Evolutionary conservation across 2,329 filamentous ascomycete species (phyloP).

Genomic region (Hawksworthiomyces lignivorus): DNA sequence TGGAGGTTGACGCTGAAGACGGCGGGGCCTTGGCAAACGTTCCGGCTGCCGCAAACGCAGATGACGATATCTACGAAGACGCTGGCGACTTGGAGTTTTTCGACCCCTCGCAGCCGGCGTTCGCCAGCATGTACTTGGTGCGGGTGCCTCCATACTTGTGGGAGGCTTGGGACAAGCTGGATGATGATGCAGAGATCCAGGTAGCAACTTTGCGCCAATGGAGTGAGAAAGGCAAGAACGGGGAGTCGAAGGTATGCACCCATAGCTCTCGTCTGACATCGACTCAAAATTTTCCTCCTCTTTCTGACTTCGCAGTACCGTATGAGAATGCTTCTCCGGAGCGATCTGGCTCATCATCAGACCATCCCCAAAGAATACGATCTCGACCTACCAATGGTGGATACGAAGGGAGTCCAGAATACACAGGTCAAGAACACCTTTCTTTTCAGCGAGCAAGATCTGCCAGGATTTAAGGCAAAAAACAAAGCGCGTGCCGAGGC

Average conservation of each 20-base stretch:
- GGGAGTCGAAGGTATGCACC: slow-evolving; percentile 31
- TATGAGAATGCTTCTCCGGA: slow-evolving; percentile 60
- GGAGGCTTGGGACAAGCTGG: slow-evolving; percentile 67
- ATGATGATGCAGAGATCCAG: slow-evolving; percentile 74
- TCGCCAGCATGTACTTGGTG: slow-evolving; percentile 58
- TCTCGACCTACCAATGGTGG: slow-evolving; percentile 58
- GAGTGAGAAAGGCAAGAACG: slow-evolving; percentile 45
- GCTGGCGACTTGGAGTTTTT: slow-evolving; percentile 56
- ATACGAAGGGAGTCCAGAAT: slow-evolving; percentile 24
- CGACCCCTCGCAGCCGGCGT: slow-evolving; percentile 23
- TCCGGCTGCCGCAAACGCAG: slow-evolving; percentile 25
- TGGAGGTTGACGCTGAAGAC: slow-evolving; percentile 28
- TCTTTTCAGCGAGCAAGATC: slow-evolving; percentile 88
- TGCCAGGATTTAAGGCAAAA: slow-evolving; percentile 64
- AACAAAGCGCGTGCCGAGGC: slow-evolving; percentile 49
- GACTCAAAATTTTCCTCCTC: no score
- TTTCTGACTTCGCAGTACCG: slow-evolving; percentile 20
- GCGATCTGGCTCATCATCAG: slow-evolving; percentile 58
- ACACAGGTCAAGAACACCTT: slow-evolving; percentile 72
- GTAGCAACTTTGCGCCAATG: slow-evolving; percentile 66
- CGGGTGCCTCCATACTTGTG: slow-evolving; percentile 74
- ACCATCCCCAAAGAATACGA: slow-evolving; percentile 83
- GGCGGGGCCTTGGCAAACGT: slow-evolving; percentile 7
- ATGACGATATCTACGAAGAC: slow-evolving; percentile 62
- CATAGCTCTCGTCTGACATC: no score